Evolutionary conservation across 1,139 yeast genomes (phyloP), one percentile per base, ranked within the genome.

Genomic region (Sugiyamaella japonica): DNA sequence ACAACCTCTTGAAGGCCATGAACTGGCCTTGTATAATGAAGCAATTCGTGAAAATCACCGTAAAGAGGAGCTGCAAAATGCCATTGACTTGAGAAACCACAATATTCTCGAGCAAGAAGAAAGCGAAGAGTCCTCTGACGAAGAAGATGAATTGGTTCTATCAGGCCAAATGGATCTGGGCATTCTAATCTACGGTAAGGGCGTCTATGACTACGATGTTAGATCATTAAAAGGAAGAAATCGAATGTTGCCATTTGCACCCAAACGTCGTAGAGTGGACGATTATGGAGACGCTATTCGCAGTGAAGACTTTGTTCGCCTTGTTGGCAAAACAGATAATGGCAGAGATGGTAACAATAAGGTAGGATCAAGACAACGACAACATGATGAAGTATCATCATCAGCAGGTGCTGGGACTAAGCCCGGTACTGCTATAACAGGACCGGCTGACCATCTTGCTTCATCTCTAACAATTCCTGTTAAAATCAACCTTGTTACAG

Each of bases 261-360:
- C 80, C 1, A 76, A 77, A 28, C 81, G 82, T 59, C 76, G 79
- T 28, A 81, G 85, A 60, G 75, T 78, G 48, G 98, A 93, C 67
- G 98, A 91, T 63, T 93, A 91, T 67, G 98, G 98, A 25, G 85
- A 83, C 56, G 72, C 84, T 1, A 82, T 88, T 34, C 81, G 83
- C 55, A 74, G 75, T 41, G 82, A 84, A 41, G 88, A 86, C 62
- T 89, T 85, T 65, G 79, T 80, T 54, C 54, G 60, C 9, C 48
- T 57, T 7, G 59, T 55, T 37, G 64, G 61, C 38, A 47, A 57
- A 12, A 44, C 61, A n/a, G 57, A 52, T 13, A 55, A 59, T 25
- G 20, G 28, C 13, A 23, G 20, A 12, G 41, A 23, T 8, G 62
- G 48, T 16, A 53, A 44, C 29, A 51, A 54, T 7, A 54, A 71